phyloP scores from a whole-genome alignment of 305 asterid species.

The Fraxinus platypoda region DNA sequence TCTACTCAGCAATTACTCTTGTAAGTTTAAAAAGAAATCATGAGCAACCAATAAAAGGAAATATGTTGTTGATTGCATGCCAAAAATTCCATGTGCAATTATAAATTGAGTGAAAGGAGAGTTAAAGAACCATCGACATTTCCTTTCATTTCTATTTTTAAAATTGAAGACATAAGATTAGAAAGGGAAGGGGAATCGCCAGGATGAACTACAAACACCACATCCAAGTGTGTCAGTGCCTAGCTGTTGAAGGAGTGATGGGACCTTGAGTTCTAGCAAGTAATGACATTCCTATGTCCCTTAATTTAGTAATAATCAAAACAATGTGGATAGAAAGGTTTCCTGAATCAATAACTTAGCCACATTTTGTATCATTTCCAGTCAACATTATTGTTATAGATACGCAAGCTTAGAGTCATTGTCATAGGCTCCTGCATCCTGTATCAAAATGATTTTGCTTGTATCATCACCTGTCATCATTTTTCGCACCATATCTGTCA shows the following conservation, averaged over 20 bases:
- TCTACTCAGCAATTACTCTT: background rate
- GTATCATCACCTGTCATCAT: background rate
- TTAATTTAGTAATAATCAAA: background rate
- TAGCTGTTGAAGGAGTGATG: background rate
- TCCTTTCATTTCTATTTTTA: background rate
- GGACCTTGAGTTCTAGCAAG: background rate
- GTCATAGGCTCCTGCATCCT: background rate
- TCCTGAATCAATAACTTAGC: background rate
- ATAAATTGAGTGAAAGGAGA: background rate
- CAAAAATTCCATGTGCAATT: background rate
- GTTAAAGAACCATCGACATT: background rate
- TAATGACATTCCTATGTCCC: background rate
- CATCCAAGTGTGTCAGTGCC: background rate
- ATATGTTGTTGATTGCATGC: background rate
- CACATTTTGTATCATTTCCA: background rate
- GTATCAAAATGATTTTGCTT: background rate
- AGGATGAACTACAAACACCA: background rate
- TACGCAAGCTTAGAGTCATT: background rate
- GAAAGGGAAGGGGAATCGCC: background rate
- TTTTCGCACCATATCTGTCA: background rate
- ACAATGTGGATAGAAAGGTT: background rate
- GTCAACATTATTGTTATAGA: background rate
- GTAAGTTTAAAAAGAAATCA: background rate
- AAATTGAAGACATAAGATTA: background rate
- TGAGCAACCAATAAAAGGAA: background rate